Evolutionary conservation across 257 asterid species (phyloP).

Genomic region (Lycium barbarum): DNA sequence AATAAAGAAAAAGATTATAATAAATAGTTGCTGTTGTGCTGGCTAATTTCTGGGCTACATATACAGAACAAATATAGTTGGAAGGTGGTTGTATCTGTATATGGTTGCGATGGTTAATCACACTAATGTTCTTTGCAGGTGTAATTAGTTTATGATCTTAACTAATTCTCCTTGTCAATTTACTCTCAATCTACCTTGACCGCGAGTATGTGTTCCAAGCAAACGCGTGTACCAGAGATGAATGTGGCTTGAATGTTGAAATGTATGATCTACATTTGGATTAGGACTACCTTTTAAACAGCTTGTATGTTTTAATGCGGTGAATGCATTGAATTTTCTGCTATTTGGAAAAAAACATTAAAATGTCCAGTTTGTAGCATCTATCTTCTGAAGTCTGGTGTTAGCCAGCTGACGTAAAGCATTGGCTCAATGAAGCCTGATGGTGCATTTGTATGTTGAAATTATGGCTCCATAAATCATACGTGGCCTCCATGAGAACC

Average conservation of each 20-base stretch:
- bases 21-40: not conserved
- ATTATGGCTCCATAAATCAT: too few species aligned
- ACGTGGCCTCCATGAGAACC: too few species aligned
- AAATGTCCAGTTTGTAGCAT: too few species aligned
- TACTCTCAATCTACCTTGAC: not conserved
- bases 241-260: not conserved
- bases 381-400: too few species aligned
- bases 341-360: too few species aligned
- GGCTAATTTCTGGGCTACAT: not conserved
- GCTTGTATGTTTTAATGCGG: too few species aligned
- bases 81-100: not conserved
- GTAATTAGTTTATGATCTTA: not conserved
- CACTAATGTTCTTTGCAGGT: not conserved
- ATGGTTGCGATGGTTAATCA: not conserved
- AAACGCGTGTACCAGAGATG: not conserved
- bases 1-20: not conserved
- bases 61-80: not conserved
- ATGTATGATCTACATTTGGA: not conserved
- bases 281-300: too few species aligned
- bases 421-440: too few species aligned
- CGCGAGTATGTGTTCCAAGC: not conserved
- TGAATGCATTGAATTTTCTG: too few species aligned
- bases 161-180: not conserved
- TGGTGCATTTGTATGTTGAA: too few species aligned
- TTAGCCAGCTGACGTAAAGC: too few species aligned